A percentile compares a stretch with the other conserved stretches of the same genome.
Conservation (phyloP, 108 stramenopile genomes). For the Cyclotella sp. region DNA sequence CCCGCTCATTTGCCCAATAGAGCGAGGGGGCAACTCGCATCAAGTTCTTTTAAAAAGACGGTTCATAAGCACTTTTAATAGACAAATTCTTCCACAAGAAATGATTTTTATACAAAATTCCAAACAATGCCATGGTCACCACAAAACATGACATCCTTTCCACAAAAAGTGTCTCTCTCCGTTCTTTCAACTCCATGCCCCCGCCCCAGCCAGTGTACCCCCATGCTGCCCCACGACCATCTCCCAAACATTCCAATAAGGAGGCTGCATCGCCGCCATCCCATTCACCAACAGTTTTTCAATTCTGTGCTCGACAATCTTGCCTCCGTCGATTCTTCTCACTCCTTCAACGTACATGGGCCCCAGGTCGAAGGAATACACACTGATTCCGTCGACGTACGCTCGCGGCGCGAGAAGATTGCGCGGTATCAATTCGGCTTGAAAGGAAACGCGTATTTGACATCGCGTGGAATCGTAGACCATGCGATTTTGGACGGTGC, state of each 20-base stretch:
- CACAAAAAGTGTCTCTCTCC: no score
- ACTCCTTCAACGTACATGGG: constrained; percentile 7
- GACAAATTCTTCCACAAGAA: no score
- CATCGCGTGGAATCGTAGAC: constrained; percentile 80
- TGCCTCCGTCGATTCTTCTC: constrained; percentile 52
- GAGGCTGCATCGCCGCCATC: constrained; percentile 58
- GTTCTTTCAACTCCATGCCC: constrained; percentile 44
- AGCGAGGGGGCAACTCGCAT: no score
- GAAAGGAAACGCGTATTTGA: constrained; percentile 79
- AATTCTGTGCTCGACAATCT: constrained; percentile 77
- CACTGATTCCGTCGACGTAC: constrained; percentile 78
- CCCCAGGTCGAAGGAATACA: constrained; percentile 66
- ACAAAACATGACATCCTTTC: no score
- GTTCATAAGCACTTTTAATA: no score
- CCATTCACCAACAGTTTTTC: constrained; percentile 82
- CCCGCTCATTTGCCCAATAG: no score
- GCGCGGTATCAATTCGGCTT: constrained; percentile 74
- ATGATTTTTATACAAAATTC: no score
- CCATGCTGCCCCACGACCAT: constrained; percentile 17
- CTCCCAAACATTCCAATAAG: constrained; percentile 53
- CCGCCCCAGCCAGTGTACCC: constrained; percentile 33
- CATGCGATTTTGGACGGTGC: constrained; percentile 74
- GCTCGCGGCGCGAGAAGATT: constrained; percentile 57
- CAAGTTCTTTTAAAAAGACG: no score
- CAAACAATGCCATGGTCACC: no score